A percentile compares a stretch with the other conserved stretches of the same genome.
Evolutionary conservation across 495 filamentous ascomycete species (phyloP).

Genomic region (Neurospora tetraspora): DNA sequence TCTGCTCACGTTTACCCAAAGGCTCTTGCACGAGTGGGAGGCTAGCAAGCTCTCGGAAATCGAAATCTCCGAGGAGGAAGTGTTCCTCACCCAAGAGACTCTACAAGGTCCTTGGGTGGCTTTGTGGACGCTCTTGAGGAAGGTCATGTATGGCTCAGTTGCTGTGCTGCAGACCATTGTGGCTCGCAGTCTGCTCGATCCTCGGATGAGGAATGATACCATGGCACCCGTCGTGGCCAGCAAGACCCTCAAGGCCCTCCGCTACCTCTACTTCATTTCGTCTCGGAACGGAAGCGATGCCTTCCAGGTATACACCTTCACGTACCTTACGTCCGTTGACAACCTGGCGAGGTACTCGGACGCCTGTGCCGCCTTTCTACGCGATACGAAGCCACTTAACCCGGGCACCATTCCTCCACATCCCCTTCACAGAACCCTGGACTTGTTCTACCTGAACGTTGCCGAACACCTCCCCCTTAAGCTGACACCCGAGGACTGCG

Average conservation of each 20-base stretch:
- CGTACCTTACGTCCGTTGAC: constrained; percentile 81
- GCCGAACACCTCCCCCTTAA: constrained; percentile 75
- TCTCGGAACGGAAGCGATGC: constrained; percentile 61
- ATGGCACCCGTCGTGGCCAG: constrained; percentile 63
- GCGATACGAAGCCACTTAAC: constrained; percentile 47
- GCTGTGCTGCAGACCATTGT: constrained; percentile 65
- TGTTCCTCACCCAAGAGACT: constrained; percentile 60
- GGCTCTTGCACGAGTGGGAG: constrained; percentile 71
- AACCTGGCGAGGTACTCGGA: constrained; percentile 66
- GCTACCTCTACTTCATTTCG: constrained; percentile 81
- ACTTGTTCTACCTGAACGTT: constrained; percentile 87
- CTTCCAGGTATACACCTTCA: constrained; percentile 75
- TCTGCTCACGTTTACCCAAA: constrained; percentile 58
- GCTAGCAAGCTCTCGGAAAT: constrained; percentile 75
- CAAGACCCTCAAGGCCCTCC: constrained; percentile 68
- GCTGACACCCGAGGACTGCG: constrained; percentile 53
- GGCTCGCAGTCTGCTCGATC: constrained; percentile 46
- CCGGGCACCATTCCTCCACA: constrained; percentile 58
- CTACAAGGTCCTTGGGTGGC: constrained; percentile 57
- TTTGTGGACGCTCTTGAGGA: constrained; percentile 76
- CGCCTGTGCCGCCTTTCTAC: constrained; percentile 60
- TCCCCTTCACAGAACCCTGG: constrained; percentile 67
- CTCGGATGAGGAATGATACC: constrained; percentile 28
- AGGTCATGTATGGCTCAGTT: constrained; percentile 69
- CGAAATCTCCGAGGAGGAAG: constrained; percentile 63